Conservation (phyloP, 2,329 filamentous ascomycete species). For the Xylaria sp. region DNA sequence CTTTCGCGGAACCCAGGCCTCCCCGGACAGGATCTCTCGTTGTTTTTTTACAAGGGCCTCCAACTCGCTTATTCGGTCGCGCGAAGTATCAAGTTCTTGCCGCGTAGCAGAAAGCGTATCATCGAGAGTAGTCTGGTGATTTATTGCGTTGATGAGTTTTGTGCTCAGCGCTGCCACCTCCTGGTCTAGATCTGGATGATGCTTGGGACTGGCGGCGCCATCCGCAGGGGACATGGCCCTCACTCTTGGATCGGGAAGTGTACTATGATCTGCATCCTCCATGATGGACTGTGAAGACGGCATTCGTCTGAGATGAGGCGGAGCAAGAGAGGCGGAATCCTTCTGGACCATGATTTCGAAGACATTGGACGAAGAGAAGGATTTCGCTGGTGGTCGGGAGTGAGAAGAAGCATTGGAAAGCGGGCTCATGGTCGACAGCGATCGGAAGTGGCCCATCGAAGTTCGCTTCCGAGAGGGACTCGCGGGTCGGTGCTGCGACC, state of each 20-base stretch:
- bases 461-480: slow-evolving; percentile 51
- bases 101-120: slow-evolving; percentile 85
- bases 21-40: slow-evolving; percentile 76
- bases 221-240: slow-evolving; percentile 60
- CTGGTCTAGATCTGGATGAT: slow-evolving; percentile 66
- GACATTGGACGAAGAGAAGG: slow-evolving; percentile 44
- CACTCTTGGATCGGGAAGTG: slow-evolving; percentile 72
- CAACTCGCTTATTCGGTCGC: slow-evolving; percentile 72
- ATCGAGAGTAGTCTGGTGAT: slow-evolving; percentile 91
- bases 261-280: slow-evolving; percentile 72
- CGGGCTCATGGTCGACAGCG: slow-evolving; percentile 62
- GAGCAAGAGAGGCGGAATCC: slow-evolving; percentile 47
- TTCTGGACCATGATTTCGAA: slow-evolving; percentile 43
- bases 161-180: slow-evolving; percentile 93
- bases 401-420: slow-evolving; percentile 53
- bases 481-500: slow-evolving; percentile 57
- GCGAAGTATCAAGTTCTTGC: slow-evolving; percentile 81
- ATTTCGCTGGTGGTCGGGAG: slow-evolving; percentile 52
- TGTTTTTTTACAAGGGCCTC: slow-evolving; percentile 74
- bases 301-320: slow-evolving; percentile 49
- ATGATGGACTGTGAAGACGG: slow-evolving; percentile 55
- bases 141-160: slow-evolving; percentile 97
- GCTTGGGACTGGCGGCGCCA: slow-evolving; percentile 51
- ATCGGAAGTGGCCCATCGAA: slow-evolving; percentile 60
- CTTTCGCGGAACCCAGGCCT: slow-evolving; percentile 78